Base-by-base conservation (phyloP, 768 basidiomycete genomes). In the Trametes cubensis region DNA sequence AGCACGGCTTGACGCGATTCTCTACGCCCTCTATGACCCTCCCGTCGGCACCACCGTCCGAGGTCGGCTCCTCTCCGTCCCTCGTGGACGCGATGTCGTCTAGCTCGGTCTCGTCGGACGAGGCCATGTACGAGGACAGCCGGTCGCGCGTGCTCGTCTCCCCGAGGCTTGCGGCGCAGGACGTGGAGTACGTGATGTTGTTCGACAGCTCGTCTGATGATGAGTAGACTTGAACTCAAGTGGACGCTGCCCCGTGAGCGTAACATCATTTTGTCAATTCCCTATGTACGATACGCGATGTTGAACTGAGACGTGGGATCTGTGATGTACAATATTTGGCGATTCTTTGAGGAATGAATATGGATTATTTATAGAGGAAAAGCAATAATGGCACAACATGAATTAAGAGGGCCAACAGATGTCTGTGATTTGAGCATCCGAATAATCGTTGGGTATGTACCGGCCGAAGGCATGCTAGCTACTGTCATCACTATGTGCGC, bases 201-300 rank as follows among this genome's bases (percentile, higher is more conserved):
- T 91, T 89, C 65, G 90, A 90, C 69, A 85, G 85, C 62, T 82
- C 81, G 7, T 83, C 83, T 0, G 84, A 85, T 34, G 84, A 82
- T 42, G 82, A 83, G 34, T 74, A 67, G 44, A 30, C 44, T 14
- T n/a, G 14, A 15, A 21, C 23, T 28, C n/a, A n/a, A n/a, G 18
- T 38, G 30, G n/a, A 44, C 23, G 20, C 15, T 21, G 46, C 15
- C 45, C 38, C 10, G 28, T n/a, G 18, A 18, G 10, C 34, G 21
- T 42, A 5, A 41, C 2, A 34, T 38, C n/a, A 11, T 21, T 18
- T 40, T n/a, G n/a, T n/a, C n/a, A n/a, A n/a, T 20, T 21, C 6
- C 11, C 42, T 6, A 45, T 61, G 60, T 61, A 61, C 46, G 60
- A 61, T 61, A 50, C 6, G 4, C 13, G 47, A 41, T 10, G 3